Base-by-base conservation (phyloP, 106 monocot genomes). In the Dactylorhiza incarnata region DNA sequence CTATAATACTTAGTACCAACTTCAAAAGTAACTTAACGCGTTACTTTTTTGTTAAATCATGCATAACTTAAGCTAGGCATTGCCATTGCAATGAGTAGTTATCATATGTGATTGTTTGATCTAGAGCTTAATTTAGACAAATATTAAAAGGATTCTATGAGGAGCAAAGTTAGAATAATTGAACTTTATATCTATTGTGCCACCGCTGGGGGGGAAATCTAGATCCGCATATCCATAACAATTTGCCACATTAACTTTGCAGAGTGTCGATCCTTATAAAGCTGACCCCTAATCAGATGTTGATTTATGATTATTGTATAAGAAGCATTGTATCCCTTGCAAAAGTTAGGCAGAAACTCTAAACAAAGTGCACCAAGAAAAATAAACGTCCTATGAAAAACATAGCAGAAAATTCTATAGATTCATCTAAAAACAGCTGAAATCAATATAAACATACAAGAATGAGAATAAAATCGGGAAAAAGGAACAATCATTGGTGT, bases 361-460 rank as follows among this genome's bases (percentile, higher is more conserved):
- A 63, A 25, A 63, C 25, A 22, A 63, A 63, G 17, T 19, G 56
- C 56, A 19, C 6, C 16, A 3, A 15, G 52, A 12, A 52, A 3
- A 25, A 12, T 37, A 26, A 66, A 66, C 3, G 14, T 24, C 14
- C 0, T 37, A 66, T 26, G 66, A 66, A 12, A 66, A 20, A 12
- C 26, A 9, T 0, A 9, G 5, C 66, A 37, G 19, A 37, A 29
- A 66, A 26, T 37, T 66, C 66, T 12, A 70, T 11, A 72, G 7
- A 72, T 22, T 49, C 72, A 72, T 46, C 72, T 49, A 49, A 72
- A 37, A 72, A 72, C 48, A 72, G 23, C 5, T 26, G 72, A 72
- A 72, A 72, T 24, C 44, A 23, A 49, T 49, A 72, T 49, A 17
- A 49, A 48, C 49, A 49, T 72, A 72, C 48, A 72, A 72, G 23